Percentiles rank a stretch among this genome's conserved stretches.
Evolutionary conservation across 1,139 yeast genomes (phyloP).

Genomic region (Yamadazyma atmosphaerica): DNA sequence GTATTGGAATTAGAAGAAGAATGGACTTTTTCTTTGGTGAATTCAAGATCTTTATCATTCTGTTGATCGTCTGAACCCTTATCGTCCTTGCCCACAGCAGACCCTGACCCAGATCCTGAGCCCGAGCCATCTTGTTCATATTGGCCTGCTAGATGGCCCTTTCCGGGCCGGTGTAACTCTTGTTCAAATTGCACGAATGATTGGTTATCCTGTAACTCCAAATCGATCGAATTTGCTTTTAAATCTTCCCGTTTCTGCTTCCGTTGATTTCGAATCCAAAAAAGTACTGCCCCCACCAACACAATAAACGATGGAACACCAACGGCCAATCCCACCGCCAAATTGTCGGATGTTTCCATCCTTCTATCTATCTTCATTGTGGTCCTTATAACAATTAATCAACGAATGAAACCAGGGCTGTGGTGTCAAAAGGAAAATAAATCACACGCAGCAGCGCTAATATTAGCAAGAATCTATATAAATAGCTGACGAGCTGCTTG

Average conservation of each 20-base stretch:
- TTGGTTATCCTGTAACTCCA: constrained; percentile 39
- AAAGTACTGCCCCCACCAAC: constrained; percentile 20
- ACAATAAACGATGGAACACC: constrained; percentile 41
- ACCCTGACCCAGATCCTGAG: constrained; percentile 4
- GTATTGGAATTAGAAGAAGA: constrained; percentile 3
- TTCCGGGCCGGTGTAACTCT: constrained; percentile 26
- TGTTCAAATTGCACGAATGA: constrained; percentile 41
- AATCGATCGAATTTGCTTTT: constrained; percentile 31
- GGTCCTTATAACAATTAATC: no score
- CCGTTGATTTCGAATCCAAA: constrained; percentile 34
- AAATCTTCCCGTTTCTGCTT: constrained; percentile 35
- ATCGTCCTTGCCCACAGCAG: constrained; percentile 1
- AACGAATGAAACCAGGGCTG: no score
- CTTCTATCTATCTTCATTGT: constrained; percentile 2
- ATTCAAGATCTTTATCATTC: constrained; percentile 1
- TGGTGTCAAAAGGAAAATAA: no score
- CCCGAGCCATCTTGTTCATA: constrained; percentile 2
- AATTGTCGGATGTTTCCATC: constrained; percentile 23
- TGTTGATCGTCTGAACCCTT: constrained; percentile 1
- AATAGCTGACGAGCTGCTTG: no score
- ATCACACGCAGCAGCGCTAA: no score
- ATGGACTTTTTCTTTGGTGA: constrained; percentile 2
- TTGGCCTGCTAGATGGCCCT: no score
- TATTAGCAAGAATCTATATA: no score
- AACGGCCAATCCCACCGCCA: constrained; percentile 45